Evolutionary conservation across 768 basidiomycete species (phyloP).

Genomic region (Naganishia randhawae): DNA sequence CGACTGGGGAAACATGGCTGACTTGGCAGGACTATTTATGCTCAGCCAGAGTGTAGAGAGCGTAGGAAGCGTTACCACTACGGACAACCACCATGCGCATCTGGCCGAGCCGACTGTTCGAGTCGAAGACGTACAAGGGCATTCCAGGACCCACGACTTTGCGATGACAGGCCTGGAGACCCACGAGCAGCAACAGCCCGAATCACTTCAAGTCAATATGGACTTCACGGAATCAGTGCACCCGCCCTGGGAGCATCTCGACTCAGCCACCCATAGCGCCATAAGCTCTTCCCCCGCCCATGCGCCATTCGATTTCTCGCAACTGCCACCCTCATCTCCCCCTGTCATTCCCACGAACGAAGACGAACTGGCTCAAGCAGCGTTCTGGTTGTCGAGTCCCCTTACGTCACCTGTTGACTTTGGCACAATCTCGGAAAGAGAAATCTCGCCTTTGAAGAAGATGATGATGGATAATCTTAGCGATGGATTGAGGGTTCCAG

Average conservation of each 20-base stretch:
- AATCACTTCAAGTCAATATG: not conserved
- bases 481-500: not conserved
- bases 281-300: constrained; percentile 25
- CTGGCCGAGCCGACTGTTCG: not conserved
- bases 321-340: constrained; percentile 42
- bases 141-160: not conserved
- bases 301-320: constrained; percentile 42
- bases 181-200: not conserved
- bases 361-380: constrained; percentile 34
- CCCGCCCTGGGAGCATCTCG: constrained; percentile 35
- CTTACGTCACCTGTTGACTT: constrained; percentile 30
- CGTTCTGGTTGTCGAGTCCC: constrained; percentile 35
- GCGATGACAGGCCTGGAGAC: not conserved
- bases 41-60: constrained; percentile 12
- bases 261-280: constrained; percentile 32
- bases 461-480: not conserved
- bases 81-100: not conserved
- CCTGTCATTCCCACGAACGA: constrained; percentile 31
- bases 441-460: constrained; percentile 10
- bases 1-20: constrained; percentile 1
- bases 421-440: constrained; percentile 18
- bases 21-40: not conserved
- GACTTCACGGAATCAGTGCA: constrained; percentile 35
- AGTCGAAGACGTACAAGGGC: not conserved
- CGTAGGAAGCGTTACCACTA: not conserved